These are phyloP conservation scores for Leccinum fallax DNA, from an alignment of 1,284 basidiomycete genomes.

Conservation along the genomic window DNA sequence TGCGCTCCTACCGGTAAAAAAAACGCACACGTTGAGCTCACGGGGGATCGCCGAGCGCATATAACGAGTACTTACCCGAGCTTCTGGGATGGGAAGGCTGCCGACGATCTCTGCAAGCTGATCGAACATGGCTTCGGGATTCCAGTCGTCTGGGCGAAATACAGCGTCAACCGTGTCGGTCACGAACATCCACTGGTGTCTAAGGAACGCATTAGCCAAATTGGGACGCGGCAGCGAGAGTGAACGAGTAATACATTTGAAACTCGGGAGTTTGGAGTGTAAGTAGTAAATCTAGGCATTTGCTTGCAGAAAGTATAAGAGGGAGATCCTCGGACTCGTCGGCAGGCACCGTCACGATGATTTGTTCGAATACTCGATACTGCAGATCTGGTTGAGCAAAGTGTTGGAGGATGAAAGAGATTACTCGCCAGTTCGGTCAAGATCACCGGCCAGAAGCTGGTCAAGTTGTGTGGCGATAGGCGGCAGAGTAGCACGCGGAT, in stretches of 20 bases:
- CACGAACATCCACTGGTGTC: constrained; percentile 99
- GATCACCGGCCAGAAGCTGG: constrained; percentile 97
- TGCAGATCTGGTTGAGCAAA: constrained; percentile 34
- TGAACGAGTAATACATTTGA: constrained; percentile 72
- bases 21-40: not conserved
- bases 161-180: constrained; percentile 97
- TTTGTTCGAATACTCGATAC: constrained; percentile 79
- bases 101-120: constrained; percentile 83
- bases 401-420: not conserved
- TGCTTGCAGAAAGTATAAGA: constrained; percentile 86
- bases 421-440: constrained; percentile 82
- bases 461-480: constrained; percentile 89
- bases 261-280: constrained; percentile 96
- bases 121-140: constrained; percentile 88
- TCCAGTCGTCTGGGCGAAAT: constrained; percentile 83
- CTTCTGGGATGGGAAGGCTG: constrained; percentile 54
- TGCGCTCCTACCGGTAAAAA: constrained; percentile 22
- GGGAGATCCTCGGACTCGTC: constrained; percentile 85
- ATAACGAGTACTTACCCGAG: constrained; percentile 37
- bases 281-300: constrained; percentile 90
- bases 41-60: not conserved
- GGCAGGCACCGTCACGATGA: constrained; percentile 59
- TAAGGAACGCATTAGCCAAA: constrained; percentile 36
- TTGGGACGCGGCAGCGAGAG: not conserved
- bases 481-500: constrained; percentile 90